Percentiles rank a stretch among this genome's conserved stretches.
These are phyloP conservation scores for Laguncularia racemosa DNA, from an alignment of 345 rosid species.

Conservation along the genomic window DNA sequence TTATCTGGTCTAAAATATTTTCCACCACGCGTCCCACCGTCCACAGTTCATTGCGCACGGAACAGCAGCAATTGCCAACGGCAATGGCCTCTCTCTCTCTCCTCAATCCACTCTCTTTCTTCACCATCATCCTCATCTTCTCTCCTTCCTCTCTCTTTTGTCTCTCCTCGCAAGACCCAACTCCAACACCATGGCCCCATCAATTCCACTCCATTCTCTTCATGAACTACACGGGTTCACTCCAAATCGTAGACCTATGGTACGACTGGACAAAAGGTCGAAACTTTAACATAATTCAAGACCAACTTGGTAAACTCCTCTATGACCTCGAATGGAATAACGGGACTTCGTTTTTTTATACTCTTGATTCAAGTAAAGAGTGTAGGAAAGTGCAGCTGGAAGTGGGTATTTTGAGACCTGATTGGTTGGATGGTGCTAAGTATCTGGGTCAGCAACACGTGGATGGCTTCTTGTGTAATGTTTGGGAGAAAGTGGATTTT, in stretches of 20 bases:
- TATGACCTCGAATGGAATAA: constrained; percentile 66
- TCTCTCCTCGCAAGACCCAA: constrained; percentile 16
- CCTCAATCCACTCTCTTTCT: constrained; percentile 1
- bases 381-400: constrained; percentile 27
- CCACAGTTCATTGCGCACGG: too few species aligned
- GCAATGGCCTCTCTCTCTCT: neutral
- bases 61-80: too few species aligned
- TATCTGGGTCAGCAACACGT: constrained; percentile 45
- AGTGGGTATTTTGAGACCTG: constrained; percentile 56
- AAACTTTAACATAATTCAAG: constrained; percentile 49
- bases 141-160: neutral
- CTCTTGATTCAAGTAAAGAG: constrained; percentile 20
- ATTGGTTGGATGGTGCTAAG: constrained; percentile 49
- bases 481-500: constrained; percentile 59
- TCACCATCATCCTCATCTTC: constrained; percentile 5
- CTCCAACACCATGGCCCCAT: constrained; percentile 41
- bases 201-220: constrained; percentile 39
- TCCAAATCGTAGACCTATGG: constrained; percentile 47
- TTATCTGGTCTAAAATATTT: too few species aligned
- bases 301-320: constrained; percentile 35
- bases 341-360: constrained; percentile 48
- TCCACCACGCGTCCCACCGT: too few species aligned
- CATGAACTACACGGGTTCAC: constrained; percentile 42
- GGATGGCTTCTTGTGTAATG: constrained; percentile 52
- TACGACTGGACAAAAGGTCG: constrained; percentile 58